Evolutionary conservation across 257 asterid species (phyloP).

Genomic region (Lycium barbarum): DNA sequence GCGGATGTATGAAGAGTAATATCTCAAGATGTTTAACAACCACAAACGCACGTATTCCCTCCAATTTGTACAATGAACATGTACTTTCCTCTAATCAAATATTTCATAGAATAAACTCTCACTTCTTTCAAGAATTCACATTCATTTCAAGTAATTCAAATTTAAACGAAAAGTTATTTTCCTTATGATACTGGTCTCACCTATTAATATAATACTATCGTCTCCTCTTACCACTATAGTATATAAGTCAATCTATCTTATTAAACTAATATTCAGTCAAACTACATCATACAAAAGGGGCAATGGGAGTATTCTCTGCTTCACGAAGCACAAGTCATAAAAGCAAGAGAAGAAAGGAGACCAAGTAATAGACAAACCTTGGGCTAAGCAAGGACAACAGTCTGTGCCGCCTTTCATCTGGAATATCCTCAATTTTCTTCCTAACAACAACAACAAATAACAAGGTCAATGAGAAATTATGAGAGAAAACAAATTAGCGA

Average conservation of each 20-base stretch:
- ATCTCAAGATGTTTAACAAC: conserved; percentile 12
- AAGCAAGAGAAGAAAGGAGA: background rate
- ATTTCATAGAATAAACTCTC: background rate
- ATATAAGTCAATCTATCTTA: background rate
- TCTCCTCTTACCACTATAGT: background rate
- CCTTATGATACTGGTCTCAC: background rate
- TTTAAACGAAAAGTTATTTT: background rate
- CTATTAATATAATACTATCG: background rate
- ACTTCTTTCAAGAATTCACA: background rate
- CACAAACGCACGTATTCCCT: background rate
- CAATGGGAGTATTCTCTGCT: background rate
- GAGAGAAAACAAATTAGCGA: background rate
- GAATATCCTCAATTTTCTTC: conserved; percentile 88
- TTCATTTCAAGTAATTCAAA: background rate
- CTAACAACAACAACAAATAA: conserved; percentile 46
- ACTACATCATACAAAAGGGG: background rate
- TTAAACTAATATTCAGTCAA: background rate
- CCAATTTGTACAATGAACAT: background rate
- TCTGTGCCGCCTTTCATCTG: conserved; percentile 75
- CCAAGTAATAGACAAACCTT: conserved; percentile 48
- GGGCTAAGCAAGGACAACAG: conserved; percentile 64
- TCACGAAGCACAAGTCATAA: conserved; percentile 6
- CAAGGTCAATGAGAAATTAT: conserved; percentile 7
- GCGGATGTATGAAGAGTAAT: background rate
- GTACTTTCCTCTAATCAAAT: background rate